These are phyloP conservation scores for Cytospora leucostoma DNA, from an alignment of 2,329 filamentous ascomycete genomes.

Conservation along the genomic window DNA sequence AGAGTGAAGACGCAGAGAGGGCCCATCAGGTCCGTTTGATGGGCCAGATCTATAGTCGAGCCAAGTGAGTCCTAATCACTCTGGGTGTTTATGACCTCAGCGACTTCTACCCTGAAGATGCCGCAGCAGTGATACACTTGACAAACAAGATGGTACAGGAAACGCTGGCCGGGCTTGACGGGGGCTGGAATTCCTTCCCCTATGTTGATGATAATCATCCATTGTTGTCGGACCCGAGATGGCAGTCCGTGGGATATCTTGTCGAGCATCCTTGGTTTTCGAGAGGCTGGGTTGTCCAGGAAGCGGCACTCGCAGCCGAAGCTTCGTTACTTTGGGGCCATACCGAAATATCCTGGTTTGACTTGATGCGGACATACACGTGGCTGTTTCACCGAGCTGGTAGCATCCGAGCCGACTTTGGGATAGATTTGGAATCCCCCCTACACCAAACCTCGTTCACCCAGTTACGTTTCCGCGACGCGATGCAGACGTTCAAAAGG, in stretches of 20 bases:
- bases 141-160: not conserved
- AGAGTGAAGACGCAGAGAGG: not conserved
- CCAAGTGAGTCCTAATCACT: not conserved
- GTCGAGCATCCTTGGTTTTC: not conserved
- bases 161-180: not conserved
- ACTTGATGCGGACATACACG: not conserved
- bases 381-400: not conserved
- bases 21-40: constrained; percentile 2
- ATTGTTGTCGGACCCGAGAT: not conserved
- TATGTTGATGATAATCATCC: not conserved
- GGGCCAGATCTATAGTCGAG: not conserved
- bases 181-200: not conserved
- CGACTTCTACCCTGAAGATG: not conserved
- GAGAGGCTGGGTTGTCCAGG: constrained; percentile 12
- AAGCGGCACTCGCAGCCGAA: not conserved
- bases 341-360: not conserved
- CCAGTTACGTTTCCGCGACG: not conserved
- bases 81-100: not conserved
- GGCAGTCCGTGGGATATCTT: not conserved
- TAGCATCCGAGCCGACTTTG: not conserved
- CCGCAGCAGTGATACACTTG: not conserved
- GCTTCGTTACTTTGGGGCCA: not conserved
- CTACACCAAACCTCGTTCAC: not conserved
- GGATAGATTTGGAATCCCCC: not conserved
- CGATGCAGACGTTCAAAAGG: not conserved